These are phyloP conservation scores for Amanita exitialis DNA, from an alignment of 768 basidiomycete genomes.

Conservation along the genomic window DNA sequence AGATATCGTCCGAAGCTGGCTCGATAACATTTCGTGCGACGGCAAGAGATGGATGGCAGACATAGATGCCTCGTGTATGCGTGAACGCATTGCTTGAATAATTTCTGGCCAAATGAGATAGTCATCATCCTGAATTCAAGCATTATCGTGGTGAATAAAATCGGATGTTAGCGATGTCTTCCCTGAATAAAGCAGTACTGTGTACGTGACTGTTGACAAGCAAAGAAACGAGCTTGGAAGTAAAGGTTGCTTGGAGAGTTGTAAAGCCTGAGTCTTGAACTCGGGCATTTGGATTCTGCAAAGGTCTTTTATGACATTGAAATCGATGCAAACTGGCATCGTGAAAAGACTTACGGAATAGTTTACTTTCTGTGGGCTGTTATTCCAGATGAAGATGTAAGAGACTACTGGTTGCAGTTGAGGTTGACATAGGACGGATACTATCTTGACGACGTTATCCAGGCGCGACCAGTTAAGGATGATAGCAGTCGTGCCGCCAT, in stretches of 20 bases:
- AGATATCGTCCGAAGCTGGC: constrained; percentile 33
- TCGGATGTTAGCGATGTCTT: not conserved
- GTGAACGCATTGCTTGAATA: constrained; percentile 36
- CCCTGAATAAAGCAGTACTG: constrained; percentile 59
- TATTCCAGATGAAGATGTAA: constrained; percentile 54
- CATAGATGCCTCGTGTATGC: constrained; percentile 18
- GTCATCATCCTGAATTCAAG: constrained; percentile 49
- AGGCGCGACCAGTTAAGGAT: constrained; percentile 63
- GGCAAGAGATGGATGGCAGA: constrained; percentile 45
- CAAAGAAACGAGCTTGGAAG: constrained; percentile 54
- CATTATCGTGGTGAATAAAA: not conserved
- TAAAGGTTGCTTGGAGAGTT: constrained; percentile 50
- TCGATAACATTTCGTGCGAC: constrained; percentile 50
- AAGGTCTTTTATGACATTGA: constrained; percentile 25
- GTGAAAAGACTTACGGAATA: constrained; percentile 26
- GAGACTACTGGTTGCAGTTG: constrained; percentile 35
- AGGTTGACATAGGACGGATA: constrained; percentile 37
- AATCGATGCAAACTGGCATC: not conserved
- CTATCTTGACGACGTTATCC: constrained; percentile 48
- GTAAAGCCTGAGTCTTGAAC: constrained; percentile 35
- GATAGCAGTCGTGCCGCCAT: constrained; percentile 41
- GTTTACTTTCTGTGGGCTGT: constrained; percentile 33
- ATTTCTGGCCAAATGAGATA: constrained; percentile 51
- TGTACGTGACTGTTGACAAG: constrained; percentile 40
- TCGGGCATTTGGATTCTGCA: constrained; percentile 27